Conservation (phyloP, 345 rosid genomes). For the Lagerstroemia speciosa region DNA sequence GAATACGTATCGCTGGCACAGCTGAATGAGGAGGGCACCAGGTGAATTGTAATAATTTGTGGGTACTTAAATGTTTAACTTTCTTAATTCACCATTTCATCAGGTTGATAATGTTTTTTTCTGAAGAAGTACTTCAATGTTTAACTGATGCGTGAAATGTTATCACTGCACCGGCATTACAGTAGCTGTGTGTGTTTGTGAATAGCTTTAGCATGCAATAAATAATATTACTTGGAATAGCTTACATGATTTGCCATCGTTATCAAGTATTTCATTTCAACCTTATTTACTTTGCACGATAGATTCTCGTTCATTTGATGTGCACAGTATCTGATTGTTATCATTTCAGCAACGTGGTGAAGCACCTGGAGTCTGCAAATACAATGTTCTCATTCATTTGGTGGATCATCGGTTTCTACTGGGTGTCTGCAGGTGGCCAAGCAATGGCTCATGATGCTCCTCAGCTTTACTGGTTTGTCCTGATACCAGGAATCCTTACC, state of each 20-base stretch:
- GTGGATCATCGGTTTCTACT: constrained; percentile 99
- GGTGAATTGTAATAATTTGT: constrained; percentile 43
- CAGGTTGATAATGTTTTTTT: neutral
- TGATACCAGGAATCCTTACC: neutral
- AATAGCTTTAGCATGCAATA: neutral
- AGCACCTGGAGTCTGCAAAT: constrained; percentile 90
- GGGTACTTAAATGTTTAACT: neutral
- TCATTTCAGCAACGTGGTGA: constrained; percentile 46
- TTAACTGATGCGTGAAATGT: neutral
- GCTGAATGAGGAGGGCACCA: constrained; percentile 49
- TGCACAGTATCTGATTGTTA: constrained; percentile 5
- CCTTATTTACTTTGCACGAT: neutral
- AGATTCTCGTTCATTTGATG: neutral
- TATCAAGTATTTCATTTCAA: neutral
- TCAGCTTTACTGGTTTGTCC: constrained; percentile 78
- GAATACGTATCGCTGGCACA: constrained; percentile 61
- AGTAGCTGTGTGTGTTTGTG: neutral
- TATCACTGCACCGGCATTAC: neutral
- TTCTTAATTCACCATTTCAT: neutral
- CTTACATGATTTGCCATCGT: neutral
- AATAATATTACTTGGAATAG: neutral
- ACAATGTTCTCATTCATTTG: constrained; percentile 92
- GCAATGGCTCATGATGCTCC: constrained; percentile 55
- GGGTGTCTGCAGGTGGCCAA: constrained; percentile 95
- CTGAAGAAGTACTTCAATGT: neutral